Base-by-base conservation (phyloP, 768 basidiomycete species). In the Grammothele lineata region DNA sequence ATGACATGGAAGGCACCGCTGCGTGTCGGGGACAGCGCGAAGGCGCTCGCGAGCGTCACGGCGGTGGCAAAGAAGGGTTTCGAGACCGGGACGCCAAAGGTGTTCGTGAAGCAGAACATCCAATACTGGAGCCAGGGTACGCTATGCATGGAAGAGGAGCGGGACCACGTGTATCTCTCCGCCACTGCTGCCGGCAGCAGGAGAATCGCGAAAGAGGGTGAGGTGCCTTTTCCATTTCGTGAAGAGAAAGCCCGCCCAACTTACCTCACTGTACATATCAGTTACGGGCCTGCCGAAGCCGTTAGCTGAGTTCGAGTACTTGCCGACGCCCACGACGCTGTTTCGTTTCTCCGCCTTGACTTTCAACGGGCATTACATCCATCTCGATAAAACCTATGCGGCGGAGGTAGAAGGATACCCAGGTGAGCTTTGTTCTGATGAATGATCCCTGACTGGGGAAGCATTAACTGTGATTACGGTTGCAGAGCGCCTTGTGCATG, bases 321-420 rank as follows among this genome's bases (percentile, higher is more conserved):
- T 66, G 12, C 89, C 89, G 3, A 80, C 76, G 21, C 65, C 80
- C 27, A 80, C 82, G 8, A 88, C 85, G 0, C 69, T 92, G 18
- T 93, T 93, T 70, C 81, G 88, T 19, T 93, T 85, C 66, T 92
- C 88, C 4, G 87, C 90, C 17, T 70, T 93, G 19, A 92, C 83
- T 54, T 90, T 89, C 69, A 92, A 93, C 56, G 86, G 79, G 11
- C 90, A 93, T 55, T 75, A 81, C 55, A 87, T 93, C 54, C 90
- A 93, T 64, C 75, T 92, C 22, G 87, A 92, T 66, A 79, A 80
- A 48, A 78, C 82, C 19, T 89, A 83, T 59, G 79, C 85, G 5
- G 78, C 75, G 36, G 64, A 67, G 21, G 71, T 68, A 17, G 86
- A 92, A 64, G 86, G 86, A 7, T 88, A 89, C 54, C 75, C 82